Conservation (phyloP, 2,329 filamentous ascomycete genomes). For the Alternaria atra region DNA sequence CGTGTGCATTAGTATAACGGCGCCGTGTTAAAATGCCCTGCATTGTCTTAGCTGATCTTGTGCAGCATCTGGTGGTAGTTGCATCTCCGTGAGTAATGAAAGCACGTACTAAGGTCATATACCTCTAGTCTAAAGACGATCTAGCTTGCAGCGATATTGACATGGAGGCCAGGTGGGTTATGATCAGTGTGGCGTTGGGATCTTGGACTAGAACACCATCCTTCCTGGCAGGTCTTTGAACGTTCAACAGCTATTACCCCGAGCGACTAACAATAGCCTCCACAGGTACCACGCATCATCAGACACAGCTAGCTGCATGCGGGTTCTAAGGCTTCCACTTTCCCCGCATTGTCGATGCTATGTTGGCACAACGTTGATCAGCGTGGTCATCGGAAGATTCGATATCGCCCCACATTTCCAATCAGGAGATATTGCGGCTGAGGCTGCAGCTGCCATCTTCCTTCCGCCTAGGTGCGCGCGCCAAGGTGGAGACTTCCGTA, state of each 20-base stretch:
- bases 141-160: neutral
- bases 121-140: neutral
- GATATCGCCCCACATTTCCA: conserved; percentile 1
- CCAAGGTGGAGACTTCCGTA: neutral
- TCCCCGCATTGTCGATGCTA: neutral
- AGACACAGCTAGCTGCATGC: neutral
- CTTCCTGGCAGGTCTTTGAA: neutral
- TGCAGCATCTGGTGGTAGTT: neutral
- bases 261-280: neutral
- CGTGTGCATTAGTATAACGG: neutral
- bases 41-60: neutral
- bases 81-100: neutral
- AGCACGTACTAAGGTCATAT: fast-evolving
- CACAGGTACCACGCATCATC: neutral
- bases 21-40: neutral
- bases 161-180: neutral
- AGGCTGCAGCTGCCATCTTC: conserved; percentile 4
- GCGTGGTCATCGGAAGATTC: neutral
- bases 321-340: neutral
- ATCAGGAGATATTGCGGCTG: neutral
- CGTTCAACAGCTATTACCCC: neutral
- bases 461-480: neutral
- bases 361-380: conserved; percentile 1
- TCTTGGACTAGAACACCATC: neutral
- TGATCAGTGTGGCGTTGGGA: no score